A percentile compares a stretch with the other conserved stretches of the same genome.
These are phyloP conservation scores for Funneliformis geosporum DNA, from an alignment of 192 early-diverging fungal genomes.

Conservation along the genomic window DNA sequence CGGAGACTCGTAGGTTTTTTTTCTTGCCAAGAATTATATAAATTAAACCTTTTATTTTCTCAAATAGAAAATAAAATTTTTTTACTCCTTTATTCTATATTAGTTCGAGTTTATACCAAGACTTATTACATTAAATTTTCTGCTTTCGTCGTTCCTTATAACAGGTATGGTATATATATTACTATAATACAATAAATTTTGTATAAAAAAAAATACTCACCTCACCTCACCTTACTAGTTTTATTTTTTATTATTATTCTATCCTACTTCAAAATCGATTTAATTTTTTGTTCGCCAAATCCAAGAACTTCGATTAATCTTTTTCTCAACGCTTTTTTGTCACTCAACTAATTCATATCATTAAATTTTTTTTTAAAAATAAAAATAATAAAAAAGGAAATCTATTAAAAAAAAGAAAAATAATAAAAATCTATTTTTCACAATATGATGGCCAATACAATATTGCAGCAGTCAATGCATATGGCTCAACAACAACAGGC, in stretches of 20 bases:
- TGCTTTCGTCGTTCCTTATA: background rate
- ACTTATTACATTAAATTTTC: background rate
- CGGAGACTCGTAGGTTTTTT: background rate
- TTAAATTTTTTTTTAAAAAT: background rate
- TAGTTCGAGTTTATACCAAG: conserved; percentile 1
- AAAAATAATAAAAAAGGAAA: background rate
- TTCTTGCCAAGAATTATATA: background rate
- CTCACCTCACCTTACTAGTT: background rate
- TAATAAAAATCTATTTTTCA: background rate
- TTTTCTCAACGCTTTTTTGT: too few species aligned
- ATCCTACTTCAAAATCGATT: too few species aligned
- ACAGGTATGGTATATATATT: conserved; percentile 4
- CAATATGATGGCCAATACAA: background rate
- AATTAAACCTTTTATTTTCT: background rate
- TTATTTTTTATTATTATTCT: too few species aligned
- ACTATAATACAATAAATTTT: too few species aligned
- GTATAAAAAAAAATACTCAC: background rate
- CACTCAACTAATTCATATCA: too few species aligned
- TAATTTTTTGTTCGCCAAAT: too few species aligned
- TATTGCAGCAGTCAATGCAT: background rate
- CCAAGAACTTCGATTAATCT: too few species aligned
- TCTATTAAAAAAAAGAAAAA: background rate
- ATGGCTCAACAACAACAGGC: conserved; percentile 6
- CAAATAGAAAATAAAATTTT: background rate
- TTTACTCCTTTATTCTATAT: background rate